Evolutionary conservation across 176 grass and related monocot species (phyloP).

Genomic region (Paspalum notatum): DNA sequence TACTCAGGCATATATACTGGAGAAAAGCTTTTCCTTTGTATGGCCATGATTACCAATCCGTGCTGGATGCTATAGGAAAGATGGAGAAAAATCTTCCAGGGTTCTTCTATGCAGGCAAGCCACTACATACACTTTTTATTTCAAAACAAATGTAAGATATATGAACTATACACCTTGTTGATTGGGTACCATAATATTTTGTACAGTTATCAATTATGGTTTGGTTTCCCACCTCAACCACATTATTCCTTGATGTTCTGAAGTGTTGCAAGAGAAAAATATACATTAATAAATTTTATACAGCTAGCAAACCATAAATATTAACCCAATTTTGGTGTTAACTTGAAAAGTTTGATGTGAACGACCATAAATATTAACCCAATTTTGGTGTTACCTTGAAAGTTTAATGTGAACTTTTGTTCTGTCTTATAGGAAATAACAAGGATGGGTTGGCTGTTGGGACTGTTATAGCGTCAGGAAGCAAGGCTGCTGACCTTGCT

Average conservation of each 20-base stretch:
- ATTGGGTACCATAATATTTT: background rate
- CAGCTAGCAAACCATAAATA: constrained; percentile 18
- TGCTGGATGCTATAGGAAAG: constrained; percentile 91
- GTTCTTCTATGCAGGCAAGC: constrained; percentile 97
- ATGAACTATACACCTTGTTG: background rate
- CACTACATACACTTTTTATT: constrained; percentile 15
- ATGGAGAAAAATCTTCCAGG: constrained; percentile 94
- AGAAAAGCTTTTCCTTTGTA: constrained; percentile 98
- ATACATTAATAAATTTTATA: background rate
- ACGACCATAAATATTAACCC: constrained; percentile 10
- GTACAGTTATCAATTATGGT: background rate
- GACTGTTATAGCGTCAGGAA: constrained; percentile 86
- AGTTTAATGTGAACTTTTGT: constrained; percentile 30
- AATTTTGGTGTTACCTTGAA: background rate
- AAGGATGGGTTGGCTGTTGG: constrained; percentile 91
- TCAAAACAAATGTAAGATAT: constrained; percentile 25
- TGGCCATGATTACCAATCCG: constrained; percentile 67
- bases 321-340: background rate
- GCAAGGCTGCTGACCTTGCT: constrained; percentile 77
- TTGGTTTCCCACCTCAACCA: constrained; percentile 9
- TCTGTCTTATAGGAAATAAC: constrained; percentile 77
- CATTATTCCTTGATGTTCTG: background rate
- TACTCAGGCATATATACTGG: constrained; percentile 89
- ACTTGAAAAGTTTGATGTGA: constrained; percentile 11
- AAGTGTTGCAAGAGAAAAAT: constrained; percentile 6